Evolutionary conservation across 768 basidiomycete genomes (phyloP), one percentile per base, ranked within the genome.

Genomic region (Holtermannia corniformis): DNA sequence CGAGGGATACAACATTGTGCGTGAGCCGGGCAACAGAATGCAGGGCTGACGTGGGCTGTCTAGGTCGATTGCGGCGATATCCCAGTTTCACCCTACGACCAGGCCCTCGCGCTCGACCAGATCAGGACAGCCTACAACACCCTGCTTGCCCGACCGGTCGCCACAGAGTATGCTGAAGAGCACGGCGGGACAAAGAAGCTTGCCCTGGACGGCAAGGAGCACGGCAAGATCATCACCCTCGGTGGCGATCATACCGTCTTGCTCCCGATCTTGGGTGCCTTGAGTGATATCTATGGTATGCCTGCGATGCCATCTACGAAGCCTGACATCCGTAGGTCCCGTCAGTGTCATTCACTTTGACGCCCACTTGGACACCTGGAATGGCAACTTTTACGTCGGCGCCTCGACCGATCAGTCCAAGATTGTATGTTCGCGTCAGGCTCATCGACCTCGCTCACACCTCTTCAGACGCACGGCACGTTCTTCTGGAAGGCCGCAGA

Each of bases 201-300:
- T 23, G 59, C 51, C 24, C 21, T 54, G 49, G 82, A 85, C 61
- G 80, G 80, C 1, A 69, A 72, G 40, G 77, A 78, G 51, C 84
- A 84, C 64, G 87, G 87, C 0, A 78, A 82, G 40, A 82, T 91
- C 44, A 70, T 89, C 55, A 85, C 82, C 73, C 75, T 88, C 26
- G 88, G 88, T 21, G 88, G 87, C 5, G 87, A 90, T 62, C 87
- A 89, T 69, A 86, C 86, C 16, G 84, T 89, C 57, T 86, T 83
- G 5, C 78, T 88, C 19, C 86, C 87, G 7, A 87, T 89, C 59
- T 77, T 90, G 14, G 82, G 87, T 43, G 79, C 51, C 13, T 73
- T 91, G 45, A 73, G 85, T 73, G 81, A 81, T 63, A 76, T 84
- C 22, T 87, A 89, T 64, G 87, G 32, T 37, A 16, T 7, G 32